phyloP scores from a whole-genome alignment of 2,329 filamentous ascomycete genomes.

The Aspergillus flavus region DNA sequence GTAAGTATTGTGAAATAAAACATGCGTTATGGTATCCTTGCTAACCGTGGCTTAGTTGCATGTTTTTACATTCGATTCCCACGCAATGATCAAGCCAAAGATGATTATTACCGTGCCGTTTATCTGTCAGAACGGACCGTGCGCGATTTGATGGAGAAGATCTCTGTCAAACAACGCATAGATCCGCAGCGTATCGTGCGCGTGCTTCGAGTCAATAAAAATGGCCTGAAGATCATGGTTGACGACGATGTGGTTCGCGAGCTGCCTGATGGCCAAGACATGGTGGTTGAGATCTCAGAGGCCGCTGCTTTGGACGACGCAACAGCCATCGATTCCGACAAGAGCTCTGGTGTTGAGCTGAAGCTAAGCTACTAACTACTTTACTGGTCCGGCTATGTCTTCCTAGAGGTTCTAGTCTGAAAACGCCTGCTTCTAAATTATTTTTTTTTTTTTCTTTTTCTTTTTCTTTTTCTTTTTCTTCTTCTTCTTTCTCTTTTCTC shows the following conservation, averaged over 20 bases:
- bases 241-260: constrained; percentile 88
- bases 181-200: constrained; percentile 72
- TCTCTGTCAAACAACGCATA: constrained; percentile 79
- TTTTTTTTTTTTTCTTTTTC: constrained; percentile 3
- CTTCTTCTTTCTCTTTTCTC: constrained; percentile 14
- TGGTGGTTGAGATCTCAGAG: constrained; percentile 72
- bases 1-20: constrained; percentile 42
- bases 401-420: neutral
- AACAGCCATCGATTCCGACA: constrained; percentile 8
- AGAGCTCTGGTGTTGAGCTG: constrained; percentile 46
- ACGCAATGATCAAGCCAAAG: constrained; percentile 52
- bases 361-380: constrained; percentile 55
- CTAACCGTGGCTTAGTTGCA: constrained; percentile 60
- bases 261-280: constrained; percentile 87
- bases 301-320: constrained; percentile 47
- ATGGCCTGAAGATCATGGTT: constrained; percentile 79
- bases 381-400: constrained; percentile 32
- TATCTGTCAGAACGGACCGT: constrained; percentile 80
- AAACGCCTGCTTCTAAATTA: neutral
- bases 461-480: constrained; percentile 14
- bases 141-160: constrained; percentile 70
- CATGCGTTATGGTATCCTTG: neutral
- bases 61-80: constrained; percentile 79
- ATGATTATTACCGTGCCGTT: constrained; percentile 77
- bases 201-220: constrained; percentile 70